These are phyloP conservation scores for Metschnikowia santaceciliae DNA, from an alignment of 805 yeast genomes.

Conservation along the genomic window DNA sequence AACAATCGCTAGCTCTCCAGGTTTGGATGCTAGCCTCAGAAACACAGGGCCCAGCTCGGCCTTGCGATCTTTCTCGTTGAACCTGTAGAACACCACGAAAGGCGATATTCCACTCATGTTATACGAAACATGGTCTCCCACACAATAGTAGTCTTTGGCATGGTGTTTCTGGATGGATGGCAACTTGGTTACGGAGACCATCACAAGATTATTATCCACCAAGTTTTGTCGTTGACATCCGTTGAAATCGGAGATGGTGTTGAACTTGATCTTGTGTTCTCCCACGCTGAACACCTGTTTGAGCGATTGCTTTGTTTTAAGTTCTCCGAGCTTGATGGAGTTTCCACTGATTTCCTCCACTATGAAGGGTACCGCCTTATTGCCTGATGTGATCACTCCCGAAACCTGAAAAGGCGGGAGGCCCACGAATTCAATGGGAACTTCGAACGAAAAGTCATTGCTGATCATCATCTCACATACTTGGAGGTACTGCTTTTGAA, in stretches of 20 bases:
- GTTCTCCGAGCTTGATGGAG: slow-evolving; percentile 10
- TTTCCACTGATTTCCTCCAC: slow-evolving; percentile 41
- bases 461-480: slow-evolving; percentile 37
- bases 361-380: slow-evolving; percentile 45
- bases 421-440: slow-evolving; percentile 57
- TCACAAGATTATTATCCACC: slow-evolving; percentile 32
- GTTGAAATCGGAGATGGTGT: slow-evolving; percentile 57
- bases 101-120: slow-evolving; percentile 78
- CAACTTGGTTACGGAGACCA: slow-evolving; percentile 66
- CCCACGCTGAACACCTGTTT: slow-evolving; percentile 58
- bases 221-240: slow-evolving; percentile 59
- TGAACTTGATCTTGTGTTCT: slow-evolving; percentile 57
- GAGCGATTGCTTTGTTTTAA: slow-evolving; percentile 23
- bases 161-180: slow-evolving; percentile 54
- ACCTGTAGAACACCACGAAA: slow-evolving; percentile 67
- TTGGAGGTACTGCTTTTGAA: slow-evolving; percentile 46
- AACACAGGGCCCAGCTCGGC: slow-evolving; percentile 49
- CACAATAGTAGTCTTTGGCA: slow-evolving; percentile 60
- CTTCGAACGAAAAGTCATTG: slow-evolving; percentile 29
- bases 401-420: slow-evolving; percentile 57
- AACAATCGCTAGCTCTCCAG: slow-evolving; percentile 69
- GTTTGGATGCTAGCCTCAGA: slow-evolving; percentile 70
- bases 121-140: slow-evolving; percentile 84
- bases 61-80: slow-evolving; percentile 57
- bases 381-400: slow-evolving; percentile 56